Conservation (phyloP, 352 stramenopile genomes). For the Phytopythium montanum region DNA sequence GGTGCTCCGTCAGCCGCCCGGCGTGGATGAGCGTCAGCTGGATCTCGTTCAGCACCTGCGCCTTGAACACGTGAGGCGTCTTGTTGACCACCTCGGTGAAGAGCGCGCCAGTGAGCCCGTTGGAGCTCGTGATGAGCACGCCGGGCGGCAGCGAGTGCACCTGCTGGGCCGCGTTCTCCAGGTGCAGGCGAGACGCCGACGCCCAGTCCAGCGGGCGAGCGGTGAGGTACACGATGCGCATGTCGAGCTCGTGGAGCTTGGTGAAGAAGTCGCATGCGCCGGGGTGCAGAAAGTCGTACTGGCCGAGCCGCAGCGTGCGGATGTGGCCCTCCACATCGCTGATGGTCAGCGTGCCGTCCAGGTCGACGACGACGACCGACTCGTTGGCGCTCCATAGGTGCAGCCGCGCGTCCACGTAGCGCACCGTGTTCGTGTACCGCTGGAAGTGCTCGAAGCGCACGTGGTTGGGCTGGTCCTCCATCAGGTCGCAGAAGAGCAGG, state of each 20-base stretch:
- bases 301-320: conserved; percentile 70
- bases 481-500: conserved; percentile 49
- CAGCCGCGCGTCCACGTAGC: conserved; percentile 70
- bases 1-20: conserved; percentile 62
- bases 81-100: conserved; percentile 87
- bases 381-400: conserved; percentile 79
- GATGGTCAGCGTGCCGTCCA: conserved; percentile 82
- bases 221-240: conserved; percentile 82
- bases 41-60: conserved; percentile 77
- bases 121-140: conserved; percentile 81
- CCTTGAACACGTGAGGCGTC: conserved; percentile 82
- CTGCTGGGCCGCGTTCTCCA: conserved; percentile 73
- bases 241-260: conserved; percentile 66
- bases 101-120: conserved; percentile 66
- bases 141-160: conserved; percentile 52
- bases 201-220: conserved; percentile 79
- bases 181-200: conserved; percentile 57
- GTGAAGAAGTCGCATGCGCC: conserved; percentile 79
- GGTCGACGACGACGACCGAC: conserved; percentile 73
- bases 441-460: conserved; percentile 82
- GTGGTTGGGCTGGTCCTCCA: conserved; percentile 57
- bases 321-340: conserved; percentile 87
- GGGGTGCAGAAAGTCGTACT: conserved; percentile 82
- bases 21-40: conserved; percentile 79
- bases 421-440: conserved; percentile 58